These are phyloP conservation scores for Coelastrella sp. DNA, from an alignment of 139 green algal genomes.

Conservation along the genomic window DNA sequence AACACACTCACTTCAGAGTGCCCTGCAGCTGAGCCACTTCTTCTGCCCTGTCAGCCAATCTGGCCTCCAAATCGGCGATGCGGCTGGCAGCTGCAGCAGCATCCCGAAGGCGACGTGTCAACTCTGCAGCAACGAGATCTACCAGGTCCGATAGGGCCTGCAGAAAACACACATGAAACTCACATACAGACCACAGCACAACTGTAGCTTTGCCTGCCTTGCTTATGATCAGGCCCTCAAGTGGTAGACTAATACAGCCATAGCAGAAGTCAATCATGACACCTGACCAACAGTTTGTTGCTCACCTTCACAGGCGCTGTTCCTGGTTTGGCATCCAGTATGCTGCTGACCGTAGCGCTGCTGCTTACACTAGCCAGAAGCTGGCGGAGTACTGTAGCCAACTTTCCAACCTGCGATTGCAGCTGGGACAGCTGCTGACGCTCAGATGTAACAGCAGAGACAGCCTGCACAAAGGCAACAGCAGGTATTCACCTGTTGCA, in stretches of 20 bases:
- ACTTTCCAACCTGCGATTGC: constrained; percentile 1
- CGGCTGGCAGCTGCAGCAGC: not conserved
- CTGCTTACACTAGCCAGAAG: constrained; percentile 29
- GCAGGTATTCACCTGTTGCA: too few relatives aligned
- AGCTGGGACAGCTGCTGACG: constrained; percentile 26
- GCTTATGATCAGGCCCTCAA: too few relatives aligned
- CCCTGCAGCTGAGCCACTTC: constrained; percentile 33
- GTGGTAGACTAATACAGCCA: too few relatives aligned
- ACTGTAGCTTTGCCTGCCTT: too few relatives aligned
- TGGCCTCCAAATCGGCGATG: constrained; percentile 12
- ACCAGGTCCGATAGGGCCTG: constrained; percentile 33
- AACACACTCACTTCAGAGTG: constrained; percentile 30
- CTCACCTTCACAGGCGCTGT: not conserved
- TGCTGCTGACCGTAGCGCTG: not conserved
- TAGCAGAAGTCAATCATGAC: too few relatives aligned
- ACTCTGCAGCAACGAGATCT: constrained; percentile 38
- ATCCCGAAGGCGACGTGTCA: not conserved
- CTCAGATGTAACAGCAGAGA: not conserved
- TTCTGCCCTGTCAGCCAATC: constrained; percentile 32
- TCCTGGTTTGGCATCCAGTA: not conserved
- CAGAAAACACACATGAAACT: not conserved
- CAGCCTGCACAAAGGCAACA: not conserved
- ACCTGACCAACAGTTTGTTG: too few relatives aligned
- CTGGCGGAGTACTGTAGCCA: constrained; percentile 36
- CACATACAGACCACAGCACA: not conserved